A percentile compares a stretch with the other conserved stretches of the same genome.
phyloP scores from a whole-genome alignment of 2,329 filamentous ascomycete genomes.

The Curvularia sp. region DNA sequence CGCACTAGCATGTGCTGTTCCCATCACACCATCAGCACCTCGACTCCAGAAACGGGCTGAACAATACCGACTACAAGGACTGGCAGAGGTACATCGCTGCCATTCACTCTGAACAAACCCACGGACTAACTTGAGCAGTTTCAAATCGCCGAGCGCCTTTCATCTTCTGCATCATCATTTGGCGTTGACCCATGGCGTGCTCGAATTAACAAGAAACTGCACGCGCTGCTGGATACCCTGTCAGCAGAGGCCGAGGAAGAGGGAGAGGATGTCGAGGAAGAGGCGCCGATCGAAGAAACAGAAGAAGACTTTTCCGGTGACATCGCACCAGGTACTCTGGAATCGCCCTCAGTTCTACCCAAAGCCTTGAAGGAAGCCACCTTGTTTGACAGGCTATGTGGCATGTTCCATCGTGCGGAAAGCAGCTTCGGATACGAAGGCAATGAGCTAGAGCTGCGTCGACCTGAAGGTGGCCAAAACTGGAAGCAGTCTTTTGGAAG shows the following conservation, averaged over 20 bases:
- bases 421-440: constrained; percentile 44
- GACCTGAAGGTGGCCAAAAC: constrained; percentile 42
- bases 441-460: constrained; percentile 43
- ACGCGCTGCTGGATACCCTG: constrained; percentile 29
- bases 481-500: constrained; percentile 34
- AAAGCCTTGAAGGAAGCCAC: constrained; percentile 25
- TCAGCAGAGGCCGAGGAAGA: constrained; percentile 30
- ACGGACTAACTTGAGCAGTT: constrained; percentile 32
- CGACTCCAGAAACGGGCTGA: constrained; percentile 42
- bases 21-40: constrained; percentile 48
- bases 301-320: constrained; percentile 44
- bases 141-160: constrained; percentile 43
- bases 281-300: constrained; percentile 11
- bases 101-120: background rate
- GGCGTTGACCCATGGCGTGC: constrained; percentile 23
- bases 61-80: constrained; percentile 43
- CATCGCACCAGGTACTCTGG: constrained; percentile 44
- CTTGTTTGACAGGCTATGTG: constrained; percentile 33
- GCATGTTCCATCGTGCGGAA: constrained; percentile 31
- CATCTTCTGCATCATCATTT: constrained; percentile 28
- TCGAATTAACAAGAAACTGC: constrained; percentile 33
- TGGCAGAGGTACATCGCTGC: constrained; percentile 40
- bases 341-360: constrained; percentile 44
- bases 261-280: constrained; percentile 21
- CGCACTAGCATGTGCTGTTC: constrained; percentile 37